These are phyloP conservation scores for Pythium myriotylum DNA, from an alignment of 352 stramenopile genomes.

Conservation along the genomic window DNA sequence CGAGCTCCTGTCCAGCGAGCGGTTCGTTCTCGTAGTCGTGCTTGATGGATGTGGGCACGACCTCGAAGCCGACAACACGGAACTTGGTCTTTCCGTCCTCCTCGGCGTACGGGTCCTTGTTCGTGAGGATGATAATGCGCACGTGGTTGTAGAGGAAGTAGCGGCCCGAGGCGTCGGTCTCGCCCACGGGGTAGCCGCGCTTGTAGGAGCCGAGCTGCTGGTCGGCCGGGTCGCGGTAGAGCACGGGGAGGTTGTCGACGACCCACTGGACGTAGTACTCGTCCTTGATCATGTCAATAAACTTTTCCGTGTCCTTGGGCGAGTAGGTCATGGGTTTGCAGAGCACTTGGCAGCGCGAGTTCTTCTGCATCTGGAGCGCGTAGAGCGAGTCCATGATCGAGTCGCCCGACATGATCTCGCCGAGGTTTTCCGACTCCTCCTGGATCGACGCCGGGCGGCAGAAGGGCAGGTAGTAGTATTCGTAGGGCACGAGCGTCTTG, in stretches of 20 bases:
- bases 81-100: slow-evolving; percentile 67
- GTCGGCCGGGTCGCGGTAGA: slow-evolving; percentile 82
- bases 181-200: slow-evolving; percentile 93
- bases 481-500: slow-evolving; percentile 98
- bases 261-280: slow-evolving; percentile 96
- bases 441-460: slow-evolving; percentile 86
- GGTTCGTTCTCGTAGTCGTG: slow-evolving; percentile 90
- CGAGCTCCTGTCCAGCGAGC: slow-evolving; percentile 76
- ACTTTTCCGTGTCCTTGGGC: slow-evolving; percentile 72
- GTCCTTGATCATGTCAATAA: slow-evolving; percentile 93
- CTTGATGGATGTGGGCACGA: slow-evolving; percentile 94
- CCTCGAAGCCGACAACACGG: slow-evolving; percentile 96
- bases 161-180: slow-evolving; percentile 88
- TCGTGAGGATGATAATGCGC: slow-evolving; percentile 93
- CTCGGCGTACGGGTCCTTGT: slow-evolving; percentile 80
- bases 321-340: slow-evolving; percentile 89
- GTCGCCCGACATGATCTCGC: slow-evolving; percentile 92
- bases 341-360: slow-evolving; percentile 88
- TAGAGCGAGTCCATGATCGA: slow-evolving; percentile 93
- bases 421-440: slow-evolving; percentile 91
- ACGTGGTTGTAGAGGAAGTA: slow-evolving; percentile 99
- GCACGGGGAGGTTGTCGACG: slow-evolving; percentile 91
- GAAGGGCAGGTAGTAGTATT: slow-evolving; percentile 98
- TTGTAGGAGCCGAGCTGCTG: slow-evolving; percentile 82
- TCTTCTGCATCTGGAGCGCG: slow-evolving; percentile 88